Conservation (phyloP, 768 basidiomycete species). For the Tricholomella constricta region DNA sequence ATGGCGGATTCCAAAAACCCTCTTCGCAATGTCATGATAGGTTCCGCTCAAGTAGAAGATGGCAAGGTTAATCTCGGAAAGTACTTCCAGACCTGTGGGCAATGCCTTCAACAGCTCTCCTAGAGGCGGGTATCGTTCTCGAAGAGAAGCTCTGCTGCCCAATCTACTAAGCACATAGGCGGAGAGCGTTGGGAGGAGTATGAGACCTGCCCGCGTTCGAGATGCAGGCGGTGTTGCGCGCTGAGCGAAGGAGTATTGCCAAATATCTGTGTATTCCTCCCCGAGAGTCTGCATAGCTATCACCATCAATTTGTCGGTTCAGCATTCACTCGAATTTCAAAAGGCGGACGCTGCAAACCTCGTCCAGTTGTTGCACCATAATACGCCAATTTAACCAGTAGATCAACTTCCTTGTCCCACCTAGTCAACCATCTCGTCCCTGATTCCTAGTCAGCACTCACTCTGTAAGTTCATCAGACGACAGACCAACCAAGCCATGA, state of each 20-base stretch:
- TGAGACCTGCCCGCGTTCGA: constrained; percentile 49
- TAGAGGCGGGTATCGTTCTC: constrained; percentile 36
- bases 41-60: constrained; percentile 77
- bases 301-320: background rate
- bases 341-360: constrained; percentile 45
- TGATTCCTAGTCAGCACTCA: constrained; percentile 29
- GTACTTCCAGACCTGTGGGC: constrained; percentile 55
- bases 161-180: constrained; percentile 60
- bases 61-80: constrained; percentile 74
- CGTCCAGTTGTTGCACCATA: constrained; percentile 74
- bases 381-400: constrained; percentile 67
- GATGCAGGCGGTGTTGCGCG: constrained; percentile 44
- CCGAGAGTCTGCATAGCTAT: constrained; percentile 81
- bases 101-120: constrained; percentile 38
- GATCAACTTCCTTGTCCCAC: constrained; percentile 82
- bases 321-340: background rate
- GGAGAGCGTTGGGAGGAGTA: constrained; percentile 69
- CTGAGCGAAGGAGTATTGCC: constrained; percentile 48
- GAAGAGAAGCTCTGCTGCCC: constrained; percentile 37
- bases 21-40: constrained; percentile 75
- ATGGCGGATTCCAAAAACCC: constrained; percentile 68
- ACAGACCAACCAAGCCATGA: constrained; percentile 69
- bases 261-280: constrained; percentile 89
- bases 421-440: constrained; percentile 79
- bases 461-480: background rate